phyloP scores from a whole-genome alignment of 306 rosid genomes.

The Castanospermum australe region DNA sequence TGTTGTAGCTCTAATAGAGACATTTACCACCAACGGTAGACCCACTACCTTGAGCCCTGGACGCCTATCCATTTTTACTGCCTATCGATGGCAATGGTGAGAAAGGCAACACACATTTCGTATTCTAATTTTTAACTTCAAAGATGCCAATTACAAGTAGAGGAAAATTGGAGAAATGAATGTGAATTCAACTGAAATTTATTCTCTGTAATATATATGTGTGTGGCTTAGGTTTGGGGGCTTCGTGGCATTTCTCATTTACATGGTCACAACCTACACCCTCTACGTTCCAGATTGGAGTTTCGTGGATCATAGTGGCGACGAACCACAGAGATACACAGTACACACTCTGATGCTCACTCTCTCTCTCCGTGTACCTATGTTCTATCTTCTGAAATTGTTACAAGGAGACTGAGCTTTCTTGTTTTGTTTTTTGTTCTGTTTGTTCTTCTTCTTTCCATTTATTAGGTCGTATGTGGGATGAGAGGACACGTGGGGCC shows the following conservation, averaged over 20 bases:
- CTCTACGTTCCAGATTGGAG: conserved; percentile 88
- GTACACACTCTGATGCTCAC: conserved; percentile 44
- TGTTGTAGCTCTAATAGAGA: conserved; percentile 75
- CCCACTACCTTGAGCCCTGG: conserved; percentile 54
- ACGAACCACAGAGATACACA: conserved; percentile 38
- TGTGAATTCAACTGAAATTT: neutral
- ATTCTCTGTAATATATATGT: neutral
- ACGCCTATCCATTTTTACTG: conserved; percentile 59
- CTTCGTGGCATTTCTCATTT: conserved; percentile 57
- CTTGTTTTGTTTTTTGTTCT: neutral
- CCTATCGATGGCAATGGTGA: conserved; percentile 88
- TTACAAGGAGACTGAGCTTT: neutral
- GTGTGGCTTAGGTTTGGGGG: conserved; percentile 71
- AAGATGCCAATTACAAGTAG: neutral
- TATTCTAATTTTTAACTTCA: neutral
- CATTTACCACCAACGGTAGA: conserved; percentile 66
- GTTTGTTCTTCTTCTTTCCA: neutral
- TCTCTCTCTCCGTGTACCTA: neutral
- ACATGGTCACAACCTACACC: conserved; percentile 70
- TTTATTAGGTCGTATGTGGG: conserved; percentile 74
- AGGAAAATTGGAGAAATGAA: neutral
- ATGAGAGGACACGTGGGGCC: conserved; percentile 90
- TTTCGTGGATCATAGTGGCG: conserved; percentile 32
- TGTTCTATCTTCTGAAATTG: neutral
- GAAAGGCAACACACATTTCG: neutral